phyloP scores from a whole-genome alignment of 805 yeast genomes.

The Lipomyces oligophaga region DNA sequence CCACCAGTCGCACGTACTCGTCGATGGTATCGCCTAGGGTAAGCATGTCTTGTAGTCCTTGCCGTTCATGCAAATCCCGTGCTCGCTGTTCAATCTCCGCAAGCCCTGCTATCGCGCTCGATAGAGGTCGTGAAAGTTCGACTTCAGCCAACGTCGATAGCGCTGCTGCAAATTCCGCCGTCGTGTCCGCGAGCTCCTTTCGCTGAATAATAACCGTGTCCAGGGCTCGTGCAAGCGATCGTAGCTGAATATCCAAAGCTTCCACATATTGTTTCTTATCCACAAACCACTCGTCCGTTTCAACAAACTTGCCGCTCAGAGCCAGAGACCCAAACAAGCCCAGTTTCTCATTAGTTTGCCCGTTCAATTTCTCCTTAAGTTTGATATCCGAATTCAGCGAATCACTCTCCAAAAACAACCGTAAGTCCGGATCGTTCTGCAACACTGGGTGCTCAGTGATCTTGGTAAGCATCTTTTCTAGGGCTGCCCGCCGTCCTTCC shows the following conservation, averaged over 20 bases:
- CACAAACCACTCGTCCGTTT: conserved; percentile 73
- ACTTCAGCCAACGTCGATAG: conserved; percentile 62
- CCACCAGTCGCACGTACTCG: conserved; percentile 75
- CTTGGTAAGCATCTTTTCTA: conserved; percentile 80
- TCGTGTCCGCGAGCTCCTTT: conserved; percentile 61
- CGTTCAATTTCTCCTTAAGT: conserved; percentile 54
- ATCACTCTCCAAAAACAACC: conserved; percentile 70
- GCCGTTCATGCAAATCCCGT: conserved; percentile 69
- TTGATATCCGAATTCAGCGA: conserved; percentile 66
- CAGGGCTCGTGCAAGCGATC: conserved; percentile 62
- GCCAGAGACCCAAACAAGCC: conserved; percentile 48
- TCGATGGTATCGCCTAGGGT: conserved; percentile 84
- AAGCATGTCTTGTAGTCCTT: conserved; percentile 77
- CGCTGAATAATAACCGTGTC: conserved; percentile 74
- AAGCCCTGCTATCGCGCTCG: conserved; percentile 64
- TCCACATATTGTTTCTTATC: conserved; percentile 68
- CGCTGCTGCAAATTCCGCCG: conserved; percentile 61
- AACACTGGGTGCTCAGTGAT: conserved; percentile 56
- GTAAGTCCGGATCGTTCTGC: conserved; percentile 69
- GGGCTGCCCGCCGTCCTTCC: conserved; percentile 75
- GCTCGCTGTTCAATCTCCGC: conserved; percentile 67
- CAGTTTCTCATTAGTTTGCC: conserved; percentile 30
- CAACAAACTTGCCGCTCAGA: conserved; percentile 58
- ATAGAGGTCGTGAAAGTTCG: conserved; percentile 66
- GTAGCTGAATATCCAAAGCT: conserved; percentile 67